phyloP scores from a whole-genome alignment of 2,329 filamentous ascomycete genomes.

The Trichophyton simii region DNA sequence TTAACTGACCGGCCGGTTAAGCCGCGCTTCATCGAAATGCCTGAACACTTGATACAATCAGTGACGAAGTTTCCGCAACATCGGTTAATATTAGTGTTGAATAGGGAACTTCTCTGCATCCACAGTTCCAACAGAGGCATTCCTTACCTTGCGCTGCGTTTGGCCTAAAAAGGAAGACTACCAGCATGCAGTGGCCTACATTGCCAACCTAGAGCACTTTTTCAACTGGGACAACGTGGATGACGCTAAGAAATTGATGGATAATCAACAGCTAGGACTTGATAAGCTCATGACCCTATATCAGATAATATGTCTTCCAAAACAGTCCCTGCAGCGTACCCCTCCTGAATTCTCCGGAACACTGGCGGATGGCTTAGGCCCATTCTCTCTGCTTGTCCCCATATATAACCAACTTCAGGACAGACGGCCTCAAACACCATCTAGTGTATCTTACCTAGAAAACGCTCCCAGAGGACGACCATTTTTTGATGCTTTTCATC shows the following conservation, averaged over 20 bases:
- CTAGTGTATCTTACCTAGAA: background rate
- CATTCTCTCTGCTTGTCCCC: constrained; percentile 9
- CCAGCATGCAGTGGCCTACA: constrained; percentile 6
- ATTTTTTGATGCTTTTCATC: background rate
- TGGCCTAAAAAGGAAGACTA: constrained; percentile 8
- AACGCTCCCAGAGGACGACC: background rate
- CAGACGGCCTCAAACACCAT: background rate
- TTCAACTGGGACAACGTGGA: constrained; percentile 9
- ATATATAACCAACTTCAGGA: constrained; percentile 7
- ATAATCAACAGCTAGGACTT: constrained; percentile 8
- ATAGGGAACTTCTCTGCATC: constrained; percentile 12
- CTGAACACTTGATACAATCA: no score
- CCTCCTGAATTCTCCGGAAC: constrained; percentile 6
- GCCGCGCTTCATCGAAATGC: no score
- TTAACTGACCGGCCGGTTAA: background rate
- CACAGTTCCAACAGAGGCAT: constrained; percentile 12
- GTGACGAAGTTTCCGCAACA: background rate
- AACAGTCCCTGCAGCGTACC: constrained; percentile 3
- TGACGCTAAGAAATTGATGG: constrained; percentile 7
- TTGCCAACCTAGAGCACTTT: constrained; percentile 9
- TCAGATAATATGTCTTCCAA: constrained; percentile 10
- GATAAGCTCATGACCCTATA: constrained; percentile 9
- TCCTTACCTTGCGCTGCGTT: constrained; percentile 12
- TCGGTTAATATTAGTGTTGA: no score
- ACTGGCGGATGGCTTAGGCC: constrained; percentile 9